Conservation (phyloP, 441 rosid genomes). For the Brassica hybrid region DNA sequence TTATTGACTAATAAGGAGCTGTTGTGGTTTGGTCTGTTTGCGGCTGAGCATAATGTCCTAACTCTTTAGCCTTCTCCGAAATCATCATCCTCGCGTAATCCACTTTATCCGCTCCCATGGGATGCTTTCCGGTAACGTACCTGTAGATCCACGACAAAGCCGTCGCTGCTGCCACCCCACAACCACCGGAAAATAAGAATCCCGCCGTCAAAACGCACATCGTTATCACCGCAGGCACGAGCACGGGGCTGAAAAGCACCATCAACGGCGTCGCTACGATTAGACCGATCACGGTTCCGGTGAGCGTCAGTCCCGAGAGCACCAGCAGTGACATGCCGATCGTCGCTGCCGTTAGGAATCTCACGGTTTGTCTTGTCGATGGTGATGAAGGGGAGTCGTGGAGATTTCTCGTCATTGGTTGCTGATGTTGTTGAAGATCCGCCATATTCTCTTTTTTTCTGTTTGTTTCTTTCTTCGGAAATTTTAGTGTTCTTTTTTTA, state of each 20-base stretch:
- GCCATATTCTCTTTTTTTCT: not conserved
- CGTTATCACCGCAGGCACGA: slow-evolving; percentile 59
- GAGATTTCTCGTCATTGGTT: slow-evolving; percentile 25
- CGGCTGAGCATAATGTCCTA: slow-evolving; percentile 54
- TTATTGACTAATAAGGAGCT: not conserved
- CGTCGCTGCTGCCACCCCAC: slow-evolving; percentile 60
- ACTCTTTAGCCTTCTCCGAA: slow-evolving; percentile 49
- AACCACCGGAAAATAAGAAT: slow-evolving; percentile 65
- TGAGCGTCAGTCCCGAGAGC: slow-evolving; percentile 56
- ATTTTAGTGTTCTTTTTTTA: not conserved
- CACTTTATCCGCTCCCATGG: slow-evolving; percentile 64
- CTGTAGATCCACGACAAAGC: slow-evolving; percentile 66
- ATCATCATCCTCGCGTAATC: slow-evolving; percentile 52
- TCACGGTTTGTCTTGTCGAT: slow-evolving; percentile 47
- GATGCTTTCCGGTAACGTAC: slow-evolving; percentile 66
- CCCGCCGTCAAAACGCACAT: slow-evolving; percentile 47
- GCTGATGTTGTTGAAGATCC: slow-evolving; percentile 36
- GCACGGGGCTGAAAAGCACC: slow-evolving; percentile 66
- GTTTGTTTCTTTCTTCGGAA: too few relatives aligned
- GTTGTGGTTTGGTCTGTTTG: slow-evolving; percentile 46
- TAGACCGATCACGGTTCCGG: slow-evolving; percentile 63
- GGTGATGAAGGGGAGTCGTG: slow-evolving; percentile 43
- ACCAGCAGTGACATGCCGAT: slow-evolving; percentile 51
- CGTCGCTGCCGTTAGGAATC: slow-evolving; percentile 60
- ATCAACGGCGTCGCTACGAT: slow-evolving; percentile 64